Evolutionary conservation across 352 stramenopile species (phyloP).

Genomic region (Globisporangium iwayamae): DNA sequence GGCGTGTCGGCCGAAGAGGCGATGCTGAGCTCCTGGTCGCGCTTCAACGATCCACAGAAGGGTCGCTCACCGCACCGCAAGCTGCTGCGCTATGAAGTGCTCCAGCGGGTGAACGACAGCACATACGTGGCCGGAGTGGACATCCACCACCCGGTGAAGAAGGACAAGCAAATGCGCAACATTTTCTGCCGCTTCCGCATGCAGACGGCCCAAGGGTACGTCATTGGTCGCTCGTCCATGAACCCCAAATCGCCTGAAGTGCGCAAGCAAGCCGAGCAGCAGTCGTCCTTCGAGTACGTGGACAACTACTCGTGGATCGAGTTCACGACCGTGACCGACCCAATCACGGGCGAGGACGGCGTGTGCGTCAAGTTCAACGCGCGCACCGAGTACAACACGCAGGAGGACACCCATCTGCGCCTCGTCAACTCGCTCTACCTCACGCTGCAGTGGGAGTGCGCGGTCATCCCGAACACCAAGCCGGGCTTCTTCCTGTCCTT

Average conservation of each 20-base stretch:
- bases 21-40: constrained; percentile 40
- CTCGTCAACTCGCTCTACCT: constrained; percentile 48
- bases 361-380: constrained; percentile 65
- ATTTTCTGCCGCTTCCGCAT: constrained; percentile 46
- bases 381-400: constrained; percentile 54
- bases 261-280: constrained; percentile 24
- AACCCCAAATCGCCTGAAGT: constrained; percentile 45
- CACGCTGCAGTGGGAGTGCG: constrained; percentile 55
- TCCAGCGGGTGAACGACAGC: constrained; percentile 50
- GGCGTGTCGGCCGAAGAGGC: constrained; percentile 35
- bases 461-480: constrained; percentile 31
- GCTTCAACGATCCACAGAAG: constrained; percentile 19
- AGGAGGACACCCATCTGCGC: constrained; percentile 48
- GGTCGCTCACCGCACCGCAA: constrained; percentile 28
- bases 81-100: constrained; percentile 35
- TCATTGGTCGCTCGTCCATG: constrained; percentile 55
- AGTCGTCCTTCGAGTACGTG: constrained; percentile 47
- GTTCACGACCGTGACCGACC: constrained; percentile 34
- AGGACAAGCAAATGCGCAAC: constrained; percentile 46
- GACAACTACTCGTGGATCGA: constrained; percentile 55
- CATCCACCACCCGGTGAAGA: constrained; percentile 45
- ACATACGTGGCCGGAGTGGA: constrained; percentile 41
- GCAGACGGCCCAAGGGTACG: constrained; percentile 44
- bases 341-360: constrained; percentile 27
- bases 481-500: constrained; percentile 9